phyloP scores from a whole-genome alignment of 345 rosid genomes.

The Salix arbutifolia region DNA sequence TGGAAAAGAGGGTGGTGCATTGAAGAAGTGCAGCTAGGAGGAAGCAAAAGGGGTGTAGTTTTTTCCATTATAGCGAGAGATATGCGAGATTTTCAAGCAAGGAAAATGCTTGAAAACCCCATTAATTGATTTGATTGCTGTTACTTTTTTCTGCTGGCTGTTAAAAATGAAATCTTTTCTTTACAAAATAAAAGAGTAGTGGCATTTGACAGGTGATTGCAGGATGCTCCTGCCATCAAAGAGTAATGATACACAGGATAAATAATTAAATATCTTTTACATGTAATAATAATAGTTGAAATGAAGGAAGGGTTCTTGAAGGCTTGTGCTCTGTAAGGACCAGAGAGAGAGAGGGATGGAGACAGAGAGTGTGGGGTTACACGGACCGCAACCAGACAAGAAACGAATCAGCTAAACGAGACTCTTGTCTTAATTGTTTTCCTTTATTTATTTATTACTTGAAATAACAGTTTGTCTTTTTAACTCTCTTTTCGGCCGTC shows the following conservation, averaged over 20 bases:
- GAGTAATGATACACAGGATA: background rate
- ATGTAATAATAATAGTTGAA: background rate
- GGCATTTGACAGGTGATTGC: background rate
- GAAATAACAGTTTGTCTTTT: background rate
- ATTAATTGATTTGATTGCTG: background rate
- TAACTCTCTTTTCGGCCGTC: too few species aligned
- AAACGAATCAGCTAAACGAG: background rate
- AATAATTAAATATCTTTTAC: background rate
- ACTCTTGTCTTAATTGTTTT: background rate
- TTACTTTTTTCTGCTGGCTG: background rate
- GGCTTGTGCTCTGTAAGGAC: background rate
- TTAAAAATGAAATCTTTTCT: background rate
- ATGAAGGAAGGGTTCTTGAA: constrained; percentile 5
- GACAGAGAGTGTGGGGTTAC: background rate
- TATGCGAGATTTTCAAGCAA: background rate
- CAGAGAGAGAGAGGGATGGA: background rate
- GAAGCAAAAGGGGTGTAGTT: background rate
- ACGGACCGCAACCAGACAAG: constrained; percentile 19
- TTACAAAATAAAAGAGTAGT: background rate
- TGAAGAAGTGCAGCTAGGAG: constrained; percentile 1
- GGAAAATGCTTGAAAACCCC: constrained; percentile 8
- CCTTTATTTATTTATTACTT: background rate
- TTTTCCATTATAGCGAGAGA: constrained; percentile 2
- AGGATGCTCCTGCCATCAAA: background rate
- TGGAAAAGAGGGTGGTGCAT: background rate